phyloP scores from a whole-genome alignment of 2,329 filamentous ascomycete genomes.

The Pseudogymnoascus sp. region DNA sequence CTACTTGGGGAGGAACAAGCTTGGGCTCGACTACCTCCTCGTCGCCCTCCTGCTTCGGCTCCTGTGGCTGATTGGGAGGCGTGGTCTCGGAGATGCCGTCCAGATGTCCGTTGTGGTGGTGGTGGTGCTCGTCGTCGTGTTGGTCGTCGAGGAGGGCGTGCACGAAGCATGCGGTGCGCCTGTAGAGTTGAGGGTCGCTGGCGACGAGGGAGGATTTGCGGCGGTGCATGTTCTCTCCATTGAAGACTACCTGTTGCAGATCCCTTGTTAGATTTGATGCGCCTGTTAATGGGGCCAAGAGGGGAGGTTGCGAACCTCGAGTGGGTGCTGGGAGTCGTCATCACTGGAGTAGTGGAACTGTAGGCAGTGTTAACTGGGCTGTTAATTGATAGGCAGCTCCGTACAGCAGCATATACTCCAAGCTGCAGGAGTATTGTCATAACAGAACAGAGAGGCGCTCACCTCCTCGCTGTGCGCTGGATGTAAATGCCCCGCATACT shows the following conservation, averaged over 20 bases:
- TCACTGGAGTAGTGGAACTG: slow-evolving; percentile 20
- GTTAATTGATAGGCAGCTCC: neutral
- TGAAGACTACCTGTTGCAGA: slow-evolving; percentile 40
- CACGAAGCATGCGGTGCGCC: slow-evolving; percentile 52
- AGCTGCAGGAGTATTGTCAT: neutral
- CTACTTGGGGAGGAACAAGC: neutral
- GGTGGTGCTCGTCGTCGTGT: slow-evolving; percentile 7
- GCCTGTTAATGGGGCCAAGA: neutral
- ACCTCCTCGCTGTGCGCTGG: neutral
- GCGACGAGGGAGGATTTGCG: slow-evolving; percentile 59
- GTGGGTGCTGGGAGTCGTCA: slow-evolving; percentile 29
- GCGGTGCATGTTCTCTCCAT: slow-evolving; percentile 52
- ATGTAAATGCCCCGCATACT: neutral
- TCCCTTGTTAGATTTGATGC: neutral
- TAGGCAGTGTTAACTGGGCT: neutral
- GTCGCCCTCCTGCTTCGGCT: neutral
- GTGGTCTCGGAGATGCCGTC: slow-evolving; percentile 20
- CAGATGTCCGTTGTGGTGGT: slow-evolving; percentile 14
- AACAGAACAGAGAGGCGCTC: neutral
- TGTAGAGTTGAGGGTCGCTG: slow-evolving; percentile 37
- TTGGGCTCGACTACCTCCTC: slow-evolving; percentile 16
- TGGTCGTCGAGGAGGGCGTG: slow-evolving; percentile 58
- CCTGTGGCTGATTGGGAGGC: neutral
- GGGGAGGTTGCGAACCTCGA: slow-evolving; percentile 36
- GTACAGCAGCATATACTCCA: neutral